Conservation (phyloP, 768 basidiomycete species). For the Psilocybe sp. region DNA sequence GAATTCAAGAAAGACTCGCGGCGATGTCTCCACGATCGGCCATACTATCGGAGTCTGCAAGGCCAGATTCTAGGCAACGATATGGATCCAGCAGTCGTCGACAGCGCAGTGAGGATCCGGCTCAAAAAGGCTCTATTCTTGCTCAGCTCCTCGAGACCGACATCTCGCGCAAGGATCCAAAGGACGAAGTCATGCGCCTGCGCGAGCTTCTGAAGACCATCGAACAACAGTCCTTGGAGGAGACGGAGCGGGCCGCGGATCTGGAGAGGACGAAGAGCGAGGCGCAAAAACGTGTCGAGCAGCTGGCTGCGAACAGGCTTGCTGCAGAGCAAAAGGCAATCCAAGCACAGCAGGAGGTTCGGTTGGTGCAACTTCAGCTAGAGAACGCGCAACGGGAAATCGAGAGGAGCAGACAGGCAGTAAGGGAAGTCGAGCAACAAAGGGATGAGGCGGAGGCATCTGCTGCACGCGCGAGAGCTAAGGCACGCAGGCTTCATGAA, state of each 20-base stretch:
- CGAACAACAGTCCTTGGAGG: constrained; percentile 30
- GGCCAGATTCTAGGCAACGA: constrained; percentile 3
- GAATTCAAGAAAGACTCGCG: constrained; percentile 16
- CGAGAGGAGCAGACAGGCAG: constrained; percentile 44
- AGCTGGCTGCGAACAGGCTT: constrained; percentile 33
- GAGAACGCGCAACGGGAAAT: constrained; percentile 48
- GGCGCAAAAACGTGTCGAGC: constrained; percentile 27
- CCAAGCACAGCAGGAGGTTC: constrained; percentile 33
- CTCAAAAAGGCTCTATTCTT: constrained; percentile 8
- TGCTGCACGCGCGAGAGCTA: constrained; percentile 48
- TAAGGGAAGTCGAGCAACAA: constrained; percentile 46
- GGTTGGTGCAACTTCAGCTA: constrained; percentile 37
- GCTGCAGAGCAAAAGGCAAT: constrained; percentile 34
- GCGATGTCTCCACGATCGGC: constrained; percentile 25
- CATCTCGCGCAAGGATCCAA: constrained; percentile 17
- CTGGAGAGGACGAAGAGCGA: constrained; percentile 32
- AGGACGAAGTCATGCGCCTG: constrained; percentile 30
- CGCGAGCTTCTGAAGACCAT: constrained; percentile 33
- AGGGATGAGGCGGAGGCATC: constrained; percentile 57
- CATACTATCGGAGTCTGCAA: constrained; percentile 21
- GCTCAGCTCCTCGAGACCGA: constrained; percentile 17
- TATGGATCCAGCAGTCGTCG: constrained; percentile 10
- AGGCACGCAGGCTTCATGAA: constrained; percentile 48
- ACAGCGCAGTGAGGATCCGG: constrained; percentile 8
- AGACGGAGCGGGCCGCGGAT: constrained; percentile 30